Conservation (phyloP, 495 filamentous ascomycete genomes). For the Hypoxylon lienhwacheense region DNA sequence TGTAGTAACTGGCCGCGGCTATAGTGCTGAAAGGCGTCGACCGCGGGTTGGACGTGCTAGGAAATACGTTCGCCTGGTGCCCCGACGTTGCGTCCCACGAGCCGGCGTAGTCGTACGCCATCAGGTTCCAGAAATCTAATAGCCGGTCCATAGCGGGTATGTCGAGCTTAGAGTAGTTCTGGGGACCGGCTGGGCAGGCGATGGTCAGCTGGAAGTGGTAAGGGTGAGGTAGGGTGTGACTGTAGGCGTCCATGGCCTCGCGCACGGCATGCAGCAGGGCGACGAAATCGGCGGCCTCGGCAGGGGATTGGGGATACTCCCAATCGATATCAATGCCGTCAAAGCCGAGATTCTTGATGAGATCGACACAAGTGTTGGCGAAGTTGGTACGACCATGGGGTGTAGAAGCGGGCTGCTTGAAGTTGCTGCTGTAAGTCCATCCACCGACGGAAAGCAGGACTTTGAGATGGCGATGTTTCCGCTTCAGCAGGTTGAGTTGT, state of each 20-base stretch:
- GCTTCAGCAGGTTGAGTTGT: constrained; percentile 91
- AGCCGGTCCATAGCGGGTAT: constrained; percentile 73
- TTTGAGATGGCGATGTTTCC: constrained; percentile 83
- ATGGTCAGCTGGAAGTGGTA: constrained; percentile 81
- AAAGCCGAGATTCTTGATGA: constrained; percentile 67
- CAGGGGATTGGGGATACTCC: constrained; percentile 52
- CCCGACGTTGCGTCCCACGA: constrained; percentile 74
- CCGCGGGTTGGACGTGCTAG: constrained; percentile 53
- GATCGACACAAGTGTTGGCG: constrained; percentile 65
- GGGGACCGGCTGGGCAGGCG: constrained; percentile 65
- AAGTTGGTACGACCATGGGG: constrained; percentile 64
- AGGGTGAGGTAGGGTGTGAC: constrained; percentile 46
- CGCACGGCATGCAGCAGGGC: constrained; percentile 67
- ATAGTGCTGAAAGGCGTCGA: constrained; percentile 78
- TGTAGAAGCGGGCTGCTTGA: constrained; percentile 70
- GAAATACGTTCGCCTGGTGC: constrained; percentile 80
- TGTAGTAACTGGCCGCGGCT: constrained; percentile 68
- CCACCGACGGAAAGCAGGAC: constrained; percentile 91
- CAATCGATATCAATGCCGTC: constrained; percentile 66
- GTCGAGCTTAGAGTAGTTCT: constrained; percentile 76
- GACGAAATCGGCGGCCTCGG: constrained; percentile 76
- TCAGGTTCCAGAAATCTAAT: constrained; percentile 94
- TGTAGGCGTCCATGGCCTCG: constrained; percentile 63
- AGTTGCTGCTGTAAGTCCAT: constrained; percentile 93
- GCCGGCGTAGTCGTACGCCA: constrained; percentile 81